Base-by-base conservation (phyloP, 176 grass and related monocot species). In the Phoenix roebelenii region DNA sequence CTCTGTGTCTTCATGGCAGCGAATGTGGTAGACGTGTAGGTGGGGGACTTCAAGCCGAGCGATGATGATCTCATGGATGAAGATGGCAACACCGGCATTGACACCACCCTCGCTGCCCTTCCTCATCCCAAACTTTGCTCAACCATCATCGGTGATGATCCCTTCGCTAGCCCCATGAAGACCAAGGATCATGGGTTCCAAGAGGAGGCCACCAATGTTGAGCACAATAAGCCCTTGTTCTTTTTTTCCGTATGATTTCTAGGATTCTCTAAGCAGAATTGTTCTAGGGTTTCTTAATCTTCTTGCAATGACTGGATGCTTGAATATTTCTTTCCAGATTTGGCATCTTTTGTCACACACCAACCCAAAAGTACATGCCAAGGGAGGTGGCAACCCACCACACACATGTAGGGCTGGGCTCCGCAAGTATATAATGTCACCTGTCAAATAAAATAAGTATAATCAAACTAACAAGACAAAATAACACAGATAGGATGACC, bases 51-150 rank as follows among this genome's bases (percentile, higher is more conserved):
- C 70, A 78, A 96, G 67, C 68, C 76, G 5, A 87, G 87, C 20
- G 80, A 90, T 39, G 86, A 96, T 24, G 92, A 96, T 65, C 86
- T 90, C 49, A 90, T 90, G 83, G 92, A 96, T 72, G 92, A 90
- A 75, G 86, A 96, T 2, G 75, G 39, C 16, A 16, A 51, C 16
- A 54, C 17, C 3, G 69, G 49, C 23, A 51, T 54, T 39, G 80
- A 89, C 5, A 77, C 73, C n/a, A 54, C 56, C 15, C 78, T 59
- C 16, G 62, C 55, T 18, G 82, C 58, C 1, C 74, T 5, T 30
- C 28, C 28, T 1, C 28, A 30, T 5, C 28, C 74, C 58, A 88
- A 75, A 63, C 76, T 95, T 71, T 79, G 82, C 14, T 95, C 90
- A 61, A 75, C 90, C 71, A 79, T 89, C 73, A 78, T 77, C 15